phyloP scores from a whole-genome alignment of 768 basidiomycete species.

The Tephrocybe sp. region DNA sequence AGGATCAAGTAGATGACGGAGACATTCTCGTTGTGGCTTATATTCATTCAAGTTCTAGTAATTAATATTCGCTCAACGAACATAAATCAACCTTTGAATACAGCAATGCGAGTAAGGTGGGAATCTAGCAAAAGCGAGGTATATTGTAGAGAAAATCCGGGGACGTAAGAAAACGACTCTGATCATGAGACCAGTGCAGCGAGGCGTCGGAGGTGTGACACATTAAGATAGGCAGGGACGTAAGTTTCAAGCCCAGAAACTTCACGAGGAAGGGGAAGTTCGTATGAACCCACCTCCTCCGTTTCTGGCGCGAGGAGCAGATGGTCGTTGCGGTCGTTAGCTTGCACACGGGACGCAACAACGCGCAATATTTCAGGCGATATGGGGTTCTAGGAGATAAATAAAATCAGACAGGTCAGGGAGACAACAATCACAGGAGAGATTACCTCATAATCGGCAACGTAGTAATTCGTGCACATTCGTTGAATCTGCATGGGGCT shows the following conservation, averaged over 20 bases:
- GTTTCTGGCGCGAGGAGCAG: conserved; percentile 93
- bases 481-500: conserved; percentile 99
- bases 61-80: conserved; percentile 8
- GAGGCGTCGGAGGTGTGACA: conserved; percentile 84
- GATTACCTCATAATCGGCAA: conserved; percentile 98
- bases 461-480: conserved; percentile 98
- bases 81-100: conserved; percentile 24
- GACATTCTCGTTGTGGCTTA: conserved; percentile 26
- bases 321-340: conserved; percentile 97
- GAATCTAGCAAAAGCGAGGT: conserved; percentile 43
- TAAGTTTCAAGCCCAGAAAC: conserved; percentile 97
- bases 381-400: conserved; percentile 75
- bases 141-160: conserved; percentile 40
- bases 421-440: conserved; percentile 13
- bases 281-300: conserved; percentile 96
- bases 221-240: conserved; percentile 88
- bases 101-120: conserved; percentile 37
- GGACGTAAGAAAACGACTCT: conserved; percentile 27
- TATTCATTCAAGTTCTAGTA: conserved; percentile 2
- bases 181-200: conserved; percentile 87
- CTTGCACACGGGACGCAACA: conserved; percentile 92
- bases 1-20: conserved; percentile 56
- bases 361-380: conserved; percentile 96
- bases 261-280: conserved; percentile 90
- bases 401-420: conserved; percentile 1